phyloP scores from a whole-genome alignment of 2,329 filamentous ascomycete species.

The Colletotrichum sp. region DNA sequence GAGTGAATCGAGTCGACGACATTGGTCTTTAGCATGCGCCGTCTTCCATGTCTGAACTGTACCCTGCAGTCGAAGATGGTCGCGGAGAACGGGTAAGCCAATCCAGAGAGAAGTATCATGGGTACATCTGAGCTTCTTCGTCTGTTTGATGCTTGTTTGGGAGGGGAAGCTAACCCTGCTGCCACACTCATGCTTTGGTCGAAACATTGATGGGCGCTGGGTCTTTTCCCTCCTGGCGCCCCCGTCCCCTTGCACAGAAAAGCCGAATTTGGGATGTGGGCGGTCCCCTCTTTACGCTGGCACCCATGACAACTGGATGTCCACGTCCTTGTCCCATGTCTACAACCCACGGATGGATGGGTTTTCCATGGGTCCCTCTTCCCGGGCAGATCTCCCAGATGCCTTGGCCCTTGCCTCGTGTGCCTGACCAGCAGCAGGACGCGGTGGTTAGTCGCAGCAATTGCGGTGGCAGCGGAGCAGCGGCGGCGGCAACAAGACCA shows the following conservation, averaged over 20 bases:
- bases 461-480: neutral
- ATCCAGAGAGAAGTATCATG: neutral
- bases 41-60: neutral
- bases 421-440: neutral
- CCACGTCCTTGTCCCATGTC: neutral
- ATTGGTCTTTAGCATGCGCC: neutral
- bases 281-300: conserved; percentile 13
- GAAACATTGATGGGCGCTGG: conserved; percentile 37
- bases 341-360: neutral
- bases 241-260: conserved; percentile 1
- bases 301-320: conserved; percentile 1
- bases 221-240: neutral
- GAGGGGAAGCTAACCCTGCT: conserved; percentile 24
- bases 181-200: conserved; percentile 41
- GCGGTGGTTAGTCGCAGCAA: neutral
- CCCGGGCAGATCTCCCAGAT: conserved; percentile 23
- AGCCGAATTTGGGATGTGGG: conserved; percentile 18
- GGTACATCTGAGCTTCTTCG: conserved; percentile 9
- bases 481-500: neutral
- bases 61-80: neutral
- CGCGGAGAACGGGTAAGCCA: neutral
- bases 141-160: conserved; percentile 54
- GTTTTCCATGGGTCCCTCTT: conserved; percentile 10
- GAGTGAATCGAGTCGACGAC: neutral
- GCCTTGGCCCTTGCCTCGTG: conserved; percentile 16